phyloP scores from a whole-genome alignment of 441 rosid species.

The Geranium incanum region DNA sequence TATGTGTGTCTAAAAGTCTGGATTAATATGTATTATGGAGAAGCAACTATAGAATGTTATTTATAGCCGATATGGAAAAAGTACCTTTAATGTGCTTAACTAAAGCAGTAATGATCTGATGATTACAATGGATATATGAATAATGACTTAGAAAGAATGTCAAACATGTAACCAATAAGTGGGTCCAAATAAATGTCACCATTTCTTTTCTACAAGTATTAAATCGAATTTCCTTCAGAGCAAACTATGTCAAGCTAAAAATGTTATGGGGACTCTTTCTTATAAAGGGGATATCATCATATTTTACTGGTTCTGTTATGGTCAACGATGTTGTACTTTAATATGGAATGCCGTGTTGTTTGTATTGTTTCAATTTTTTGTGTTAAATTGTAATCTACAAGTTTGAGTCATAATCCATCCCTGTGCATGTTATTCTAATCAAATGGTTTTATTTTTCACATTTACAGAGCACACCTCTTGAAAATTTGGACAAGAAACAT shows the following conservation, averaged over 20 bases:
- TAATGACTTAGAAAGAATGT: neutral
- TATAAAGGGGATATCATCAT: neutral
- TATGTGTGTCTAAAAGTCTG: neutral
- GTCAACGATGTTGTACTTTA: neutral
- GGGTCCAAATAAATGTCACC: neutral
- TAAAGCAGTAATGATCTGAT: neutral
- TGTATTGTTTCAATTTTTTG: no score
- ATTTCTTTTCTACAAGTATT: no score
- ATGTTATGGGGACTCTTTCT: neutral
- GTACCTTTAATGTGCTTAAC: neutral
- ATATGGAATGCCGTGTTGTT: neutral
- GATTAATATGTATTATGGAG: neutral
- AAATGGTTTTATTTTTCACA: slow-evolving; percentile 3
- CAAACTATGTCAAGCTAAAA: neutral
- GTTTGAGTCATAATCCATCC: neutral
- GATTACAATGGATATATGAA: neutral
- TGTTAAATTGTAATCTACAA: no score
- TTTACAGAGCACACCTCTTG: slow-evolving; percentile 68
- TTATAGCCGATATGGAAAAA: neutral
- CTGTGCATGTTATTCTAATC: neutral
- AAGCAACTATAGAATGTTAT: neutral
- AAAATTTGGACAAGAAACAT: slow-evolving; percentile 80
- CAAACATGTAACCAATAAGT: neutral
- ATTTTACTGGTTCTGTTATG: neutral
- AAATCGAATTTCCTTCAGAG: neutral